These are phyloP conservation scores for Trichosphaerium sp. DNA, from an alignment of 78 protist genomes.

Conservation along the genomic window DNA sequence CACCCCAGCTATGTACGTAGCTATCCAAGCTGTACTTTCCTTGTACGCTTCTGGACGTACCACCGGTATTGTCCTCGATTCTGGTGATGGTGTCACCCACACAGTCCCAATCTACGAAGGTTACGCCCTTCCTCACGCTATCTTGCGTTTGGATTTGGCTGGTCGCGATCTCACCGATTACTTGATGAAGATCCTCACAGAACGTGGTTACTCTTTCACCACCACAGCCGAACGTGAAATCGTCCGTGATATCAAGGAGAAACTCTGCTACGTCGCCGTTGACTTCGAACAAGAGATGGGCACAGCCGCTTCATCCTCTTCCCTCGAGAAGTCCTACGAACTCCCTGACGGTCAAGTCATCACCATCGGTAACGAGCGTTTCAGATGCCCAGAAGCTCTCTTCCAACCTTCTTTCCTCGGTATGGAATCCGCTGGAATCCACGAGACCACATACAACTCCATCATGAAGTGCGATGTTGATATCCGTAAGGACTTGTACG, in stretches of 20 bases:
- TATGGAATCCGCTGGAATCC: slow-evolving; percentile 75
- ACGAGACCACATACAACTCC: slow-evolving; percentile 61
- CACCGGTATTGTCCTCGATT: too few species aligned
- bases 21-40: too few species aligned
- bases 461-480: slow-evolving; percentile 88
- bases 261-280: too few species aligned
- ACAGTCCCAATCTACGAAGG: slow-evolving; percentile 90
- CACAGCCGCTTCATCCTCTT: slow-evolving; percentile 62
- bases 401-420: slow-evolving; percentile 88
- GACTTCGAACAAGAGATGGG: slow-evolving; percentile 70
- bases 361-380: slow-evolving; percentile 81
- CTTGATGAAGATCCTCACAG: slow-evolving; percentile 74
- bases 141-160: slow-evolving; percentile 79
- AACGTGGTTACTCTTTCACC: slow-evolving; percentile 86
- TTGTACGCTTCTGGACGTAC: too few species aligned
- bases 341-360: slow-evolving; percentile 73
- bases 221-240: slow-evolving; percentile 80
- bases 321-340: slow-evolving; percentile 68
- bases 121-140: slow-evolving; percentile 63
- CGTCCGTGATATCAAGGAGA: too few species aligned
- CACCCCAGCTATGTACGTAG: too few species aligned
- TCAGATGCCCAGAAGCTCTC: slow-evolving; percentile 84
- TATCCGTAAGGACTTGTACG: slow-evolving; percentile 81
- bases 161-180: slow-evolving; percentile 88
- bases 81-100: slow-evolving; percentile 91